Conservation (phyloP, 129 eudicot species). For the Ambrosia artemisiifolia region DNA sequence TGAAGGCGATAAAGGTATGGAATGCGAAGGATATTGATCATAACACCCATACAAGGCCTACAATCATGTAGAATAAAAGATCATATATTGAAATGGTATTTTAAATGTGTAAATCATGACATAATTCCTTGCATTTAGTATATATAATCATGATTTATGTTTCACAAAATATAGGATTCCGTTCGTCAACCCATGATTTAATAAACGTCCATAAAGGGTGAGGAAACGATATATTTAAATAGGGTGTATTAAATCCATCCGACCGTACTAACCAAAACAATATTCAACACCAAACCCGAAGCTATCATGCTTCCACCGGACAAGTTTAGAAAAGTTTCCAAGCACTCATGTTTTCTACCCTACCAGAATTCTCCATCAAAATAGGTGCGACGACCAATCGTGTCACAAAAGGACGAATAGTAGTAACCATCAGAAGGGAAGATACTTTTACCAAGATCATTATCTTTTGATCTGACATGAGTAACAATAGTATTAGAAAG, state of each 20-base stretch:
- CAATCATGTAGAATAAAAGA: too few relatives aligned
- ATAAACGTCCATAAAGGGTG: conserved; percentile 19
- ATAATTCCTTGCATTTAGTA: too few relatives aligned
- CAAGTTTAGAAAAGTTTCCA: conserved; percentile 22
- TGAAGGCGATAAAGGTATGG: neutral
- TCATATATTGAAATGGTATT: too few relatives aligned
- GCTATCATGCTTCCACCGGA: conserved; percentile 15
- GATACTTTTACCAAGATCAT: conserved; percentile 26
- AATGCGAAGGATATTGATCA: neutral
- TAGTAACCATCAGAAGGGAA: conserved; percentile 4
- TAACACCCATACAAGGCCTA: neutral
- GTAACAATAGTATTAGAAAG: conserved; percentile 1
- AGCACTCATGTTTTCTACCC: conserved; percentile 22
- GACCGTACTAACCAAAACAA: conserved; percentile 28
- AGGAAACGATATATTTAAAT: conserved; percentile 26
- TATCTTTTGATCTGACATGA: conserved; percentile 25
- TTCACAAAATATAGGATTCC: conserved; percentile 14
- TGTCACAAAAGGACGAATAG: conserved; percentile 20
- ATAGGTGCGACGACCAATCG: conserved; percentile 16
- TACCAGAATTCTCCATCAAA: conserved; percentile 30
- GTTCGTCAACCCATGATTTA: conserved; percentile 10
- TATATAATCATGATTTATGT: neutral
- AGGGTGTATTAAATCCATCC: conserved; percentile 19
- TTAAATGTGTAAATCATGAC: too few relatives aligned
- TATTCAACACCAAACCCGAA: too few relatives aligned